These are phyloP conservation scores for Leersia perrieri DNA, from an alignment of 176 grass and related monocot genomes.

Conservation along the genomic window DNA sequence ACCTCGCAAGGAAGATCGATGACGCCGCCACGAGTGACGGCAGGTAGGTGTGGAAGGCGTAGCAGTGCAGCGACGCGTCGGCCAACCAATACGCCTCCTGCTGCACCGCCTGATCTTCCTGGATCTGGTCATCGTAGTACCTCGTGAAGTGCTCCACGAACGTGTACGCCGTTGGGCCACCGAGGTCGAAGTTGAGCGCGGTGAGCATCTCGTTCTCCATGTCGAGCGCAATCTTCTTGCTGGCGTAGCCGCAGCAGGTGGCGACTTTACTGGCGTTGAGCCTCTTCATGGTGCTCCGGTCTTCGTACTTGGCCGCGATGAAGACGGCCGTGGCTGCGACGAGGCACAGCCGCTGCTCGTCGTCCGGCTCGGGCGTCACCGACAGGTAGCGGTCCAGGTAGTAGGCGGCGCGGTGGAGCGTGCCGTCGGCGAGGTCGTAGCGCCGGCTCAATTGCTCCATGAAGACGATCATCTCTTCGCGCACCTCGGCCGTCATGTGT, in stretches of 20 bases:
- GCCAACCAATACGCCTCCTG: not conserved
- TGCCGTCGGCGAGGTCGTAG: not conserved
- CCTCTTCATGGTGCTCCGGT: not conserved
- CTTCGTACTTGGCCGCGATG: conserved; percentile 42
- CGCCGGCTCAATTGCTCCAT: not conserved
- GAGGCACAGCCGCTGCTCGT: not conserved
- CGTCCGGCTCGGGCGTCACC: not conserved
- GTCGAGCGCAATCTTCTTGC: not conserved
- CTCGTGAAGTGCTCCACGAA: conserved; percentile 40
- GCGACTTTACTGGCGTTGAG: not conserved
- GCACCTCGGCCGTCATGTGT: not conserved
- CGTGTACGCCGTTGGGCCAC: conserved; percentile 26
- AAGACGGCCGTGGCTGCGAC: conserved; percentile 28
- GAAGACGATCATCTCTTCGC: not conserved
- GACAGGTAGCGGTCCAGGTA: conserved; percentile 42
- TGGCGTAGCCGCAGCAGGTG: not conserved
- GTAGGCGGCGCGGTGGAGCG: conserved; percentile 36
- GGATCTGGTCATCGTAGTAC: not conserved
- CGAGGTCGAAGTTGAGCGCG: conserved; percentile 24
- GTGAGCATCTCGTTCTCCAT: conserved; percentile 14
- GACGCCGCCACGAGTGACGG: conserved; percentile 35
- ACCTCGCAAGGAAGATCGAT: conserved; percentile 28
- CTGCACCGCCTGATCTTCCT: not conserved
- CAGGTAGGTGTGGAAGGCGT: not conserved
- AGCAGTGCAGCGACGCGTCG: not conserved